Evolutionary conservation across 352 stramenopile species (phyloP), one percentile per base, ranked within the genome.

Genomic region (Globisporangium perplexum): DNA sequence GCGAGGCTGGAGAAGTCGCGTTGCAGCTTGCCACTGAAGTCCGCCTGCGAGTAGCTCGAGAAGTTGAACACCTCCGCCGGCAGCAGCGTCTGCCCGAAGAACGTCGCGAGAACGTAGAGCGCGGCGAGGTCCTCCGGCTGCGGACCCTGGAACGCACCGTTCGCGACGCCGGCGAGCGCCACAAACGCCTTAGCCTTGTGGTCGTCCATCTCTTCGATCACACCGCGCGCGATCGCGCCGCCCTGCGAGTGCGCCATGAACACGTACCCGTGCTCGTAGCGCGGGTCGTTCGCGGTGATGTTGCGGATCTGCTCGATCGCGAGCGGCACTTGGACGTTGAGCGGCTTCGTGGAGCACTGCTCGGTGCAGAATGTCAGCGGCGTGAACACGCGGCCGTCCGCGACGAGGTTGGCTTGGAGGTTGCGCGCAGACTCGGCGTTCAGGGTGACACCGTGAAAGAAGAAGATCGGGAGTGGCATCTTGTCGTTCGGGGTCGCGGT

Each of bases 191-290:
- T 55, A 2, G 69, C 67, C 0, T 74, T 72, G 63, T 86, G 72
- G 51, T 81, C 69, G 33, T 86, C 69, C 76, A 78, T 81, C 36
- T 77, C 47, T 57, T 86, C 71, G 18, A 79, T 63, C 28, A 87
- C 73, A 0, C 55, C 62, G 2, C 71, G 63, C 39, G 72, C 67
- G 26, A 84, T 60, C 20, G 71, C 48, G 1, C 50, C 71, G 31
- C 76, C 76, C 47, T 83, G 69, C 4, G 72, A 86, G 43, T 83
- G 67, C 0, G 46, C 67, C 12, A 87, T 66, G 41, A 87, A 69
- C 7, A 76, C 52, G 63, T 83, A 84, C 35, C 69, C 73, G 17
- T 65, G 39, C 14, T 39, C 45, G 22, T 68, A 69, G 31, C 63
- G 58, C 2, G 54, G 33, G 20, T 71, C 56, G 36, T 55, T 58